These are phyloP conservation scores for Mycothermus thermophilus DNA, from an alignment of 495 filamentous ascomycete species.

Conservation along the genomic window DNA sequence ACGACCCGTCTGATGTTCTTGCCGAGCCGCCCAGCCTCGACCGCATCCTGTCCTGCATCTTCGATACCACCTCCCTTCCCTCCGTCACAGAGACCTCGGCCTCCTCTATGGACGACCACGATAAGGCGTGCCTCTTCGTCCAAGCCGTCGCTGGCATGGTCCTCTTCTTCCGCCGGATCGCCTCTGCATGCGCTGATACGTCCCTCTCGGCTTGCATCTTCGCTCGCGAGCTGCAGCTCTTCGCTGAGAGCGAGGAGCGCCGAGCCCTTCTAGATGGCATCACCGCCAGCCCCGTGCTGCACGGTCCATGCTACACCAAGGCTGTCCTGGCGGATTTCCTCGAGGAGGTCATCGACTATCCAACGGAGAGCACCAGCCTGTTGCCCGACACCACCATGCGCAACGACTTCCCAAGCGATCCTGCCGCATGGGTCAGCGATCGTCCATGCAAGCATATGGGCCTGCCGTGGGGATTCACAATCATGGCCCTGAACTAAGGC, in stretches of 20 bases:
- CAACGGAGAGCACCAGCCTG: constrained; percentile 4
- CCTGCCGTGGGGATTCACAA: constrained; percentile 24
- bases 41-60: constrained; percentile 13
- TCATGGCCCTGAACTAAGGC: constrained; percentile 21
- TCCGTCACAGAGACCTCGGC: constrained; percentile 14
- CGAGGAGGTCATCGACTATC: constrained; percentile 7
- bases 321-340: constrained; percentile 12
- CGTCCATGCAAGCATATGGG: constrained; percentile 20
- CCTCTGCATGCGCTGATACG: neutral
- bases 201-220: constrained; percentile 6
- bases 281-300: constrained; percentile 7
- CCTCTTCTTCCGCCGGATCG: constrained; percentile 14
- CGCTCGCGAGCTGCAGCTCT: constrained; percentile 17
- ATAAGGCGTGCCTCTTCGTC: constrained; percentile 12
- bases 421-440: constrained; percentile 13
- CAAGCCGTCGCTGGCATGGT: constrained; percentile 20
- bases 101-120: constrained; percentile 15
- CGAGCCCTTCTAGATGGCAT: constrained; percentile 13
- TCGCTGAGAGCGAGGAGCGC: constrained; percentile 19
- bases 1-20: constrained; percentile 11
- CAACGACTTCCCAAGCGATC: constrained; percentile 12
- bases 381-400: constrained; percentile 3
- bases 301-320: constrained; percentile 15
- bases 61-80: constrained; percentile 14
- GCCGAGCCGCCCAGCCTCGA: constrained; percentile 8